A percentile compares a stretch with the other conserved stretches of the same genome.
Evolutionary conservation across 2,329 filamentous ascomycete species (phyloP).

Genomic region (Phialophora chinensis): DNA sequence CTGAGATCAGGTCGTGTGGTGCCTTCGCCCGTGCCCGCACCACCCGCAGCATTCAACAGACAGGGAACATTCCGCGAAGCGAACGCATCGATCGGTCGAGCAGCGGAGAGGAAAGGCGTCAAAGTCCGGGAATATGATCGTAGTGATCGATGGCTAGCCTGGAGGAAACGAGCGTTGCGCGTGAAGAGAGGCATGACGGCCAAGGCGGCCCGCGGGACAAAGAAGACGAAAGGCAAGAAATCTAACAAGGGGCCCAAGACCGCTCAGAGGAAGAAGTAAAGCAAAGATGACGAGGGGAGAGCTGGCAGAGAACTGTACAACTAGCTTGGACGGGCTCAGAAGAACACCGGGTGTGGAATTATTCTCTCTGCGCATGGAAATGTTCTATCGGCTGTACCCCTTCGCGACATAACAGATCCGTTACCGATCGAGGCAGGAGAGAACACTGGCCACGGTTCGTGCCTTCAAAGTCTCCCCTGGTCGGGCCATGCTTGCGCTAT

Average conservation of each 20-base stretch:
- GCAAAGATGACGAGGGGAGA: background rate
- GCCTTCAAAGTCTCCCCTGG: background rate
- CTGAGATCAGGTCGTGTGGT: conserved; percentile 38
- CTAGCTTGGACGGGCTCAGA: background rate
- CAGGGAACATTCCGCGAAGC: conserved; percentile 54
- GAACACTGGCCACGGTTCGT: background rate
- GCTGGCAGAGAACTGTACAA: background rate
- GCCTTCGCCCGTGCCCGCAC: conserved; percentile 37
- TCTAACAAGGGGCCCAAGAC: conserved; percentile 36
- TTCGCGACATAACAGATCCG: background rate
- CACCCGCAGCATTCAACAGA: conserved; percentile 43
- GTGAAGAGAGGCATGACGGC: conserved; percentile 48
- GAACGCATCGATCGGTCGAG: conserved; percentile 51
- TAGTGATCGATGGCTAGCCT: conserved; percentile 68
- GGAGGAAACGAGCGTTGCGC: conserved; percentile 64
- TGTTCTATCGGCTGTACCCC: background rate
- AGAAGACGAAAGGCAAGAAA: conserved; percentile 68
- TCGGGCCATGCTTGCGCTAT: background rate
- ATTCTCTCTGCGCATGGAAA: background rate
- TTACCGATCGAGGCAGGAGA: background rate
- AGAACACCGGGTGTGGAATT: background rate
- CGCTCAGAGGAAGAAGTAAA: conserved; percentile 26
- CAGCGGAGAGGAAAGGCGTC: conserved; percentile 60
- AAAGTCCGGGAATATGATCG: conserved; percentile 62
- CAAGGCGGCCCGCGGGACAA: conserved; percentile 73